Evolutionary conservation across 306 rosid species (phyloP).

Genomic region (Prunus padus): DNA sequence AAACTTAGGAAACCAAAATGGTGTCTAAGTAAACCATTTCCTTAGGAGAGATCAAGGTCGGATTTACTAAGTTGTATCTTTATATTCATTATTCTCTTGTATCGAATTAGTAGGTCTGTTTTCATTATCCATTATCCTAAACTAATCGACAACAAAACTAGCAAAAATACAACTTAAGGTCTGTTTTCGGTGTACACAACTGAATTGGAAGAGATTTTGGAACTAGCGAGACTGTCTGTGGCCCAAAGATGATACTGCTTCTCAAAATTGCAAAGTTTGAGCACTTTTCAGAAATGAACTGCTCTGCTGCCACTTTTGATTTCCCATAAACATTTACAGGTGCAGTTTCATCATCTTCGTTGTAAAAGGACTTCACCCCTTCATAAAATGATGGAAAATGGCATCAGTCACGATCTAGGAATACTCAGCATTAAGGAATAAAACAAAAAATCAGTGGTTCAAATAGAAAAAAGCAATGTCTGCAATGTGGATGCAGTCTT

Average conservation of each 20-base stretch:
- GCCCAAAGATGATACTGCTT: conserved; percentile 85
- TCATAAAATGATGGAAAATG: conserved; percentile 64
- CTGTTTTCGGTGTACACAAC: conserved; percentile 38
- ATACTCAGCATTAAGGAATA: not conserved
- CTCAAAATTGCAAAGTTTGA: conserved; percentile 76
- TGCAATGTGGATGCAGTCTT: too few relatives aligned
- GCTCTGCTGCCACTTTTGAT: conserved; percentile 79
- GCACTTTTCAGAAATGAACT: conserved; percentile 60
- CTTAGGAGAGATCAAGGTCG: not conserved
- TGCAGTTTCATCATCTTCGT: conserved; percentile 67
- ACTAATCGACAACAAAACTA: not conserved
- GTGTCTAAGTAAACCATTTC: too few relatives aligned
- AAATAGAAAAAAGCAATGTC: too few relatives aligned
- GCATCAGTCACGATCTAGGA: conserved; percentile 23
- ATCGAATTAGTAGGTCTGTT: not conserved
- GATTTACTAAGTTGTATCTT: not conserved
- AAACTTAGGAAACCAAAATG: too few relatives aligned
- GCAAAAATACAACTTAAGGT: conserved; percentile 8
- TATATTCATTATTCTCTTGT: not conserved
- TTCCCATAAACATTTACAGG: conserved; percentile 86
- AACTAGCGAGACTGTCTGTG: conserved; percentile 5
- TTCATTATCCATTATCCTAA: too few relatives aligned
- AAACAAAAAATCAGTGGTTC: too few relatives aligned
- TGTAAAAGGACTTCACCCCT: conserved; percentile 83
- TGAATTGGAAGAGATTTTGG: conserved; percentile 92